Evolutionary conservation across 148 eudicot genomes (phyloP), one percentile per base, ranked within the genome.

Genomic region (Suaeda aralocaspica): DNA sequence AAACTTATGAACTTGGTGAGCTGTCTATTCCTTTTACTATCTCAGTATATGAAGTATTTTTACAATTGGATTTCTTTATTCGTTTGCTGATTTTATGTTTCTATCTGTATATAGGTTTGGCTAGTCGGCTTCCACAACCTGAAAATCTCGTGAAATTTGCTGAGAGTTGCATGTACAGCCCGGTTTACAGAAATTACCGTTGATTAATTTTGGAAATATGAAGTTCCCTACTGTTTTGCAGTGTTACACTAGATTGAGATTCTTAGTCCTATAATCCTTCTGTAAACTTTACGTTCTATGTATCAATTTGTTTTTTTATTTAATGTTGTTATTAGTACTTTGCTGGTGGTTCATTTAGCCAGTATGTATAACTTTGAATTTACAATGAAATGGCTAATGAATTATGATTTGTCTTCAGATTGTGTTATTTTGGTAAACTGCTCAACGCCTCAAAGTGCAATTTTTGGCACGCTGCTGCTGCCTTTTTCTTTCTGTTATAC

Each of bases 151-250:
- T 84, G 22, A 79, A 79, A 78, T 86, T 66, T 45, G 96, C 97
- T 7, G 90, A 87, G 84, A 87, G 90, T 72, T 88, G 90, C 85
- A 91, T 91, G 97, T 89, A 88, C 86, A 87, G 81, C 80, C 97
- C 97, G 12, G 29, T 67, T 46, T 92, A 89, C 78, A 78, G 77
- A 28, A 71, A 51, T 64, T 82, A 78, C 79, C 79, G 79, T 57
- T 78, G 69, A 72, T 48, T 18, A 2, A 12, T 33, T 53, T 1
- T 22, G 22, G 48, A 18, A 52, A 28, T 64, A 15, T 30, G 39
- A 55, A 14, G 1, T 46, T 66, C 34, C 51, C 42, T 71, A 36
- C 79, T 57, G 67, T 67, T 72, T 71, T 71, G 72, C 46, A 46
- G 60, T 70, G 29, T 48, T 29, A 28, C 53, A 58, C 5, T 31